Conservation (phyloP, 345 rosid species). For the rapeseed (Brassica napus) region Da-Ae NC_063448.1:7108001-7108500, state of each 20-base stretch:
- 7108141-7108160: background rate
- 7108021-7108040: slow-evolving; percentile 6
- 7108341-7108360: slow-evolving; percentile 95
- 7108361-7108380: slow-evolving; percentile 89
- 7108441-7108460: slow-evolving; percentile 21
- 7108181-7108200: background rate
- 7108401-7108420: slow-evolving; percentile 15
- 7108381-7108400: slow-evolving; percentile 60
- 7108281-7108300: slow-evolving; percentile 51
- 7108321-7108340: slow-evolving; percentile 90
- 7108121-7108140: slow-evolving; percentile 24
- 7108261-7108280: slow-evolving; percentile 16
- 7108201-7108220: slow-evolving; percentile 3
- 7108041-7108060: background rate
- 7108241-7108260: background rate
- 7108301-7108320: slow-evolving; percentile 64
- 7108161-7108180: background rate
- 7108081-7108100: slow-evolving; percentile 25
- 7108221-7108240: slow-evolving; percentile 4
- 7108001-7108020: slow-evolving; percentile 24
- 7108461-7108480: slow-evolving; percentile 19
- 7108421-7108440: slow-evolving; percentile 24
- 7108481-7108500: background rate
- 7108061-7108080: background rate
- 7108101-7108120: slow-evolving; percentile 36